Evolutionary conservation across 495 filamentous ascomycete species (phyloP).

Genomic region (Acidiella bohemica): DNA sequence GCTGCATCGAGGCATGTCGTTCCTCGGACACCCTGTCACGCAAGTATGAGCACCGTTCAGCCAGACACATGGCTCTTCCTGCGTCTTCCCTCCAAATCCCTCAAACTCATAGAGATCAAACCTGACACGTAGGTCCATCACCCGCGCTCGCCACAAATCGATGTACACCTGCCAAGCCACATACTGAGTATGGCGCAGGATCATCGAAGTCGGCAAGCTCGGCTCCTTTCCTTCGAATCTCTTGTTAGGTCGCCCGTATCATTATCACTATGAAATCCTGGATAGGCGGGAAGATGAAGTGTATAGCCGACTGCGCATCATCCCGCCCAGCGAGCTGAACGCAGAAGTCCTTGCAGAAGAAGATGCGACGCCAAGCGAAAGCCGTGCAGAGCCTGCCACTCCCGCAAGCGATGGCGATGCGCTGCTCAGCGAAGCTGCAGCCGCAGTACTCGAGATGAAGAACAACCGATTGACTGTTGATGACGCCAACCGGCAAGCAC

Average conservation of each 20-base stretch:
- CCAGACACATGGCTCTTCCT: conserved; percentile 52
- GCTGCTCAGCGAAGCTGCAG: conserved; percentile 37
- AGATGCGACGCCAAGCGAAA: conserved; percentile 31
- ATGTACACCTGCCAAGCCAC: conserved; percentile 15
- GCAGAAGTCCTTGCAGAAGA: conserved; percentile 50
- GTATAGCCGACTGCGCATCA: conserved; percentile 54
- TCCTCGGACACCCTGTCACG: no score
- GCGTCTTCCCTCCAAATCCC: conserved; percentile 51
- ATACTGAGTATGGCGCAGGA: conserved; percentile 36
- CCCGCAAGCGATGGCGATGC: conserved; percentile 33
- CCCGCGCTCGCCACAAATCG: conserved; percentile 2
- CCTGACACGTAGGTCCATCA: conserved; percentile 60
- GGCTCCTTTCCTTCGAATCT: conserved; percentile 76
- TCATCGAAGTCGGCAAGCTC: conserved; percentile 76
- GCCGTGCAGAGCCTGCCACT: conserved; percentile 32
- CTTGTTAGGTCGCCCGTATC: conserved; percentile 74
- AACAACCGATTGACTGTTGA: conserved; percentile 71
- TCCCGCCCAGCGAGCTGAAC: conserved; percentile 70
- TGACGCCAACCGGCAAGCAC: conserved; percentile 63
- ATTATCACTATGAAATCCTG: conserved; percentile 78
- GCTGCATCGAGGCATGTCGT: no score
- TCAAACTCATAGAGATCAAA: conserved; percentile 49
- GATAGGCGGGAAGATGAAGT: conserved; percentile 46
- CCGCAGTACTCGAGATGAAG: conserved; percentile 47
- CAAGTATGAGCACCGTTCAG: no score